Evolutionary conservation across 768 basidiomycete species (phyloP), one percentile per base, ranked within the genome.

Genomic region (Sarcodon sp.): DNA sequence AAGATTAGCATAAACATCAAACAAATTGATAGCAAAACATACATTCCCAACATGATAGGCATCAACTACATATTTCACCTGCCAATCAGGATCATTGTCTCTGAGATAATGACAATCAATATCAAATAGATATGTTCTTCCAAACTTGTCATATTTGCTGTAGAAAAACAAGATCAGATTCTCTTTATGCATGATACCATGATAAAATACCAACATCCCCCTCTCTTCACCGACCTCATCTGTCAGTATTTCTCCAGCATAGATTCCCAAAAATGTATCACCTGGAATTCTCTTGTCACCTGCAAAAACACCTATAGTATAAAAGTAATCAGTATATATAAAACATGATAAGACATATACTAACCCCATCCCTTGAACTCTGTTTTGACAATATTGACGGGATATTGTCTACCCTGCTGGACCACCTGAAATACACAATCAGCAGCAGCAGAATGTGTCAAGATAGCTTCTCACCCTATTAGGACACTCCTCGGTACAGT

Each of bases 31-130:
- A 50, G 34, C 3, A 33, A 49, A 37, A 71, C 83, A 60, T 60
- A 89, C 86, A 62, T 89, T 89, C 9, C 86, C 86, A 15, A 76
- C 80, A 62, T 93, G 89, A 60, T 83, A 94, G 4, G 91, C 91
- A 64, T 94, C 91, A 2, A 93, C 80, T 11, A 70, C 69, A 52
- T 79, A 87, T 36, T 73, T 63, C 13, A 57, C 54, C 7, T 63
- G 54, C 63, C 59, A 35, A 8, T 70, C 61, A 6, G 59, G 56
- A 33, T 62, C 50, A 44, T 55, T 61, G 31, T 64, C 27, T 37
- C 66, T 70, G 35, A 91, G 64, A 56, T 87, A 71, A 54, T 76
- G 80, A 55, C 83, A 87, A 56, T 94, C 91, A 32, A 89, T 54
- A 53, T 90, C 79, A 54, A 92, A 87, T 8, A 94, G 69, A 54